phyloP scores from a whole-genome alignment of 2,329 filamentous ascomycete species.

The Erysiphe neolycopersici region DNA sequence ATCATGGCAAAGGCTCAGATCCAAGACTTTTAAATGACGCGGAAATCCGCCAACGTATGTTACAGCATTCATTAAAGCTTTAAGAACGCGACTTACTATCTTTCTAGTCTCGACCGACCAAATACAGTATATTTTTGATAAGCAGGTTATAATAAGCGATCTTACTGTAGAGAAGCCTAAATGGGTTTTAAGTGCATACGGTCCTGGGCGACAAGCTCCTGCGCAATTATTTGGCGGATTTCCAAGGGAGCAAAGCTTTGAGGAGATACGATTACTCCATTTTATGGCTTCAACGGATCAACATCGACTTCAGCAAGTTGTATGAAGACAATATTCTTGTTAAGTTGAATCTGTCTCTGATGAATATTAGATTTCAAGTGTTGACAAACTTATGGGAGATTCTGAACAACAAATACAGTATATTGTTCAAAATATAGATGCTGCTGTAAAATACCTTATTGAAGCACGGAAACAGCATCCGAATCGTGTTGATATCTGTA shows the following conservation, averaged over 20 bases:
- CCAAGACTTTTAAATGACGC: too few species aligned
- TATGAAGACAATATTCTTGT: conserved; percentile 2
- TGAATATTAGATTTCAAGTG: background rate
- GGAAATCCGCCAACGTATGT: too few species aligned
- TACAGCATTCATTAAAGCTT: conserved; percentile 1
- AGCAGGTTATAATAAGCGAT: conserved; percentile 34
- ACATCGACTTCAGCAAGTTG: conserved; percentile 15
- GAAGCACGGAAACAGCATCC: conserved; percentile 43
- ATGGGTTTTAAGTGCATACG: conserved; percentile 76
- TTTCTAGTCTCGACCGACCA: background rate
- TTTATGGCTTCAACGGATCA: conserved; percentile 39
- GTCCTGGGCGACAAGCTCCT: conserved; percentile 48
- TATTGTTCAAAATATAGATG: conserved; percentile 41
- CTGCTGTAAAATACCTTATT: conserved; percentile 43
- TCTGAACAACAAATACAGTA: conserved; percentile 45
- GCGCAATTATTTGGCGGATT: conserved; percentile 62
- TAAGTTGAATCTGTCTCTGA: background rate
- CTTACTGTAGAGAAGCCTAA: conserved; percentile 43
- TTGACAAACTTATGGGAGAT: conserved; percentile 16
- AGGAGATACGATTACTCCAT: conserved; percentile 63
- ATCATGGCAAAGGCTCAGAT: conserved; percentile 7
- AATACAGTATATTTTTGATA: conserved; percentile 3
- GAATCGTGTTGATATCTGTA: conserved; percentile 41
- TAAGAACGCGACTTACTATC: background rate
- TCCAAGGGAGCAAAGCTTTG: conserved; percentile 59